A percentile compares a stretch with the other conserved stretches of the same genome.
phyloP scores from a whole-genome alignment of 106 monocot species.

The Platanthera guangdongensis region DNA sequence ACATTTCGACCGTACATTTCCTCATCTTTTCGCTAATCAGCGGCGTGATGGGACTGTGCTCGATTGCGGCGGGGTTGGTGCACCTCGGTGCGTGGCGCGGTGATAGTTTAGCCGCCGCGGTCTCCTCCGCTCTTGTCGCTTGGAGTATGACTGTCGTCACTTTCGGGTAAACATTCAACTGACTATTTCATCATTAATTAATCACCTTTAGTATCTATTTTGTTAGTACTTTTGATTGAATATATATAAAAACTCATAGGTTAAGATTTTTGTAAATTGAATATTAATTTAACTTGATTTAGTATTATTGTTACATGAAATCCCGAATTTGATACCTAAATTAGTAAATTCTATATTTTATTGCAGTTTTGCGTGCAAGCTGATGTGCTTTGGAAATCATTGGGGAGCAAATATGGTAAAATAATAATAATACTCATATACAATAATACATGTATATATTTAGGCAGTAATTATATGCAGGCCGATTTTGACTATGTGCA shows the following conservation, averaged over 20 bases:
- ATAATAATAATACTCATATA: not conserved
- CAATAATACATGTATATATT: not conserved
- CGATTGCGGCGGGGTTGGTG: slow-evolving; percentile 14
- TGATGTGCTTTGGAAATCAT: slow-evolving; percentile 18
- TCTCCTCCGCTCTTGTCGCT: slow-evolving; percentile 24
- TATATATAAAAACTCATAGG: not conserved
- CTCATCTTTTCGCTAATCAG: slow-evolving; percentile 32
- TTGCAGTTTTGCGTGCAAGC: slow-evolving; percentile 32
- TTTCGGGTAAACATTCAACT: slow-evolving; percentile 11
- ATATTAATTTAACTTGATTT: too few relatives aligned
- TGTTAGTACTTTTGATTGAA: not conserved
- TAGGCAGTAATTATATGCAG: not conserved
- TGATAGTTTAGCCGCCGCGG: slow-evolving; percentile 23
- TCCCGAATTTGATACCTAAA: too few relatives aligned
- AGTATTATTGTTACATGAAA: too few relatives aligned
- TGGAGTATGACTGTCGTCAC: slow-evolving; percentile 26
- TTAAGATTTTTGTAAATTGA: not conserved
- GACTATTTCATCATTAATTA: not conserved
- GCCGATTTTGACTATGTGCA: too few relatives aligned
- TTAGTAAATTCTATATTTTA: not conserved
- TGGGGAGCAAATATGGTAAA: slow-evolving; percentile 19
- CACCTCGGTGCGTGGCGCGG: slow-evolving; percentile 27
- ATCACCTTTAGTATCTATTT: not conserved
- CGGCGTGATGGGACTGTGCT: slow-evolving; percentile 20
- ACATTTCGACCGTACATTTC: slow-evolving; percentile 12